phyloP scores from a whole-genome alignment of 75 land plant genomes.

The Gnetum montanum region DNA sequence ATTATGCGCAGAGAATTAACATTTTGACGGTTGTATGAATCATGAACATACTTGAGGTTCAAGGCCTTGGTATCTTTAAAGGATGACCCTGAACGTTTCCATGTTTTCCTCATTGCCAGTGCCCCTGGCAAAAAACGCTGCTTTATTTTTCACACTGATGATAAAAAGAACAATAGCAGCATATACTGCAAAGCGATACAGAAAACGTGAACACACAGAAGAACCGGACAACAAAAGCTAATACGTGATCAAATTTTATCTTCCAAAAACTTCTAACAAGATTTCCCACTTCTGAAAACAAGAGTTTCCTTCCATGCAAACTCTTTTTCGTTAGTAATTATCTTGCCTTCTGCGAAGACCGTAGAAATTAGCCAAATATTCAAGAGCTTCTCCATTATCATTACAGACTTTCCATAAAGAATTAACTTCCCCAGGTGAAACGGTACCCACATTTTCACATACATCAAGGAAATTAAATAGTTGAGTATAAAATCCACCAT shows the following conservation, averaged over 20 bases:
- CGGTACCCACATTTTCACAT: constrained; percentile 65
- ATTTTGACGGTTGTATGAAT: too few species aligned
- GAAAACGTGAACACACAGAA: background rate
- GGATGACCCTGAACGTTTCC: too few species aligned
- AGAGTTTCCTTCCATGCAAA: constrained; percentile 15
- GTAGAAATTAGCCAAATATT: constrained; percentile 67
- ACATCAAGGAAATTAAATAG: constrained; percentile 55
- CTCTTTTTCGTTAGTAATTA: too few species aligned
- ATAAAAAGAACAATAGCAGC: too few species aligned
- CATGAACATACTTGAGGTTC: too few species aligned
- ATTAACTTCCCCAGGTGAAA: constrained; percentile 55
- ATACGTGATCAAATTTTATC: background rate
- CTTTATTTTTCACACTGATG: too few species aligned
- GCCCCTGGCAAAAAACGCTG: too few species aligned
- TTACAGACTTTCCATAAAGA: constrained; percentile 67
- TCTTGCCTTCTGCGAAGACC: constrained; percentile 15
- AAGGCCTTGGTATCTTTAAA: too few species aligned
- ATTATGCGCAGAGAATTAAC: too few species aligned
- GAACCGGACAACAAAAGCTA: background rate
- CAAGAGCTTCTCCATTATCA: constrained; percentile 62
- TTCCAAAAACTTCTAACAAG: too few species aligned
- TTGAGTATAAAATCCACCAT: constrained; percentile 70
- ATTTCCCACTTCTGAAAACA: constrained; percentile 4
- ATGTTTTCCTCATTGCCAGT: too few species aligned
- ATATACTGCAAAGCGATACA: too few species aligned